Conservation (phyloP, 768 basidiomycete species). For the Hirschioporus abietinus region DNA sequence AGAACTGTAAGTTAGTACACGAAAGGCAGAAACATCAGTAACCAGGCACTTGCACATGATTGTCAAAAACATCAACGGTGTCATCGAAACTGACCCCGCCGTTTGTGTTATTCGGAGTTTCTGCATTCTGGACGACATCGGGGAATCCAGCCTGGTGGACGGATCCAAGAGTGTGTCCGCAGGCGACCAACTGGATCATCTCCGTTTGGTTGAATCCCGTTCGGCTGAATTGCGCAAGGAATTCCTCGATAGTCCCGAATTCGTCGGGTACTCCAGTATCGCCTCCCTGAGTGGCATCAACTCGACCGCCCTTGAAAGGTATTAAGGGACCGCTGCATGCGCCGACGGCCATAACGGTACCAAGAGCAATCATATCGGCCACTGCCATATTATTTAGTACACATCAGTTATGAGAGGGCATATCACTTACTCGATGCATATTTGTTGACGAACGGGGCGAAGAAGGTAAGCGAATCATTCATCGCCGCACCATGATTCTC, state of each 20-base stretch:
- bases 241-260: slow-evolving; percentile 33
- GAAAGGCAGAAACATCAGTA: not conserved
- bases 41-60: slow-evolving; percentile 4
- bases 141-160: slow-evolving; percentile 44
- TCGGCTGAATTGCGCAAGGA: slow-evolving; percentile 34
- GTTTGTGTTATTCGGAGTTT: not conserved
- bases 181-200: slow-evolving; percentile 47
- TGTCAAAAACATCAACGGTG: slow-evolving; percentile 6
- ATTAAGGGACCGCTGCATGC: slow-evolving; percentile 44
- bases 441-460: not conserved
- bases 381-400: slow-evolving; percentile 22
- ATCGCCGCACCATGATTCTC: slow-evolving; percentile 8
- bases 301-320: slow-evolving; percentile 36
- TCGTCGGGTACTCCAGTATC: slow-evolving; percentile 39
- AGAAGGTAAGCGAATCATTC: not conserved
- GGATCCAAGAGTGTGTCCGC: slow-evolving; percentile 47
- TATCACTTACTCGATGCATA: slow-evolving; percentile 6
- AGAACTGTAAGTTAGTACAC: not conserved
- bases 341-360: slow-evolving; percentile 30
- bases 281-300: slow-evolving; percentile 35
- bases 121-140: slow-evolving; percentile 25
- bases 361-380: slow-evolving; percentile 40
- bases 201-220: slow-evolving; percentile 39
- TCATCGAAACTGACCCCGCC: slow-evolving; percentile 7
- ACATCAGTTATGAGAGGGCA: not conserved